Conservation (phyloP, 2,329 filamentous ascomycete species). For the Plenodomus biglobosus region DNA sequence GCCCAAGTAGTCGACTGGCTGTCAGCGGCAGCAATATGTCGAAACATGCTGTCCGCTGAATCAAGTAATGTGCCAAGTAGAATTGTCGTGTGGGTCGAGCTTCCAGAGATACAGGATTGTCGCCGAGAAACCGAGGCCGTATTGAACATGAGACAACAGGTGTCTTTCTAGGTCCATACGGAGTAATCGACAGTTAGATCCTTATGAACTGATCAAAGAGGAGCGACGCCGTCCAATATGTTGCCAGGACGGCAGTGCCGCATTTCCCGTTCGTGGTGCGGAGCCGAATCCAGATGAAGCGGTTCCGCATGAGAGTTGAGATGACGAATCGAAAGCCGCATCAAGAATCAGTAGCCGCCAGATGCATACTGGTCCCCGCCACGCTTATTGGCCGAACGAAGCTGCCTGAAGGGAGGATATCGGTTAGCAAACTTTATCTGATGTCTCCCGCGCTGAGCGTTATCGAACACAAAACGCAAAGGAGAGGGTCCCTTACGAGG, state of each 20-base stretch:
- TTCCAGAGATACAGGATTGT: slow-evolving; percentile 31
- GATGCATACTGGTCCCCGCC: slow-evolving; percentile 52
- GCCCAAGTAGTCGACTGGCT: slow-evolving; percentile 21
- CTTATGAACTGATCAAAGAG: slow-evolving; percentile 40
- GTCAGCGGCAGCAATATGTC: slow-evolving; percentile 17
- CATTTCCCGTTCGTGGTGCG: slow-evolving; percentile 48
- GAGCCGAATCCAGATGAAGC: slow-evolving; percentile 30
- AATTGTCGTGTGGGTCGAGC: slow-evolving; percentile 34
- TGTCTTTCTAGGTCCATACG: slow-evolving; percentile 37
- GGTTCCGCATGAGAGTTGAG: slow-evolving; percentile 44
- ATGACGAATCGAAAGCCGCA: slow-evolving; percentile 46
- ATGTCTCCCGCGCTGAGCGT: slow-evolving; percentile 69
- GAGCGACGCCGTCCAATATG: slow-evolving; percentile 43
- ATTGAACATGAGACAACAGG: slow-evolving; percentile 26
- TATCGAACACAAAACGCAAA: slow-evolving; percentile 79
- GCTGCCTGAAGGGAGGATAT: slow-evolving; percentile 50
- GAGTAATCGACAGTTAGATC: slow-evolving; percentile 40
- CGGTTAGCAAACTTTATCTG: slow-evolving; percentile 53
- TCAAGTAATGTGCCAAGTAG: slow-evolving; percentile 26
- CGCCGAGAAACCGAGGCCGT: slow-evolving; percentile 33
- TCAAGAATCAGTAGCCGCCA: slow-evolving; percentile 52
- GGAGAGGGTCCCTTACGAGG: slow-evolving; percentile 87
- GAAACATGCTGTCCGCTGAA: slow-evolving; percentile 23
- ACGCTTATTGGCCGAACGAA: slow-evolving; percentile 56
- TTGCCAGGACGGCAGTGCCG: slow-evolving; percentile 48